A percentile compares a stretch with the other conserved stretches of the same genome.
Evolutionary conservation across 345 rosid species (phyloP).

Genomic region (Dimocarpus longan): DNA sequence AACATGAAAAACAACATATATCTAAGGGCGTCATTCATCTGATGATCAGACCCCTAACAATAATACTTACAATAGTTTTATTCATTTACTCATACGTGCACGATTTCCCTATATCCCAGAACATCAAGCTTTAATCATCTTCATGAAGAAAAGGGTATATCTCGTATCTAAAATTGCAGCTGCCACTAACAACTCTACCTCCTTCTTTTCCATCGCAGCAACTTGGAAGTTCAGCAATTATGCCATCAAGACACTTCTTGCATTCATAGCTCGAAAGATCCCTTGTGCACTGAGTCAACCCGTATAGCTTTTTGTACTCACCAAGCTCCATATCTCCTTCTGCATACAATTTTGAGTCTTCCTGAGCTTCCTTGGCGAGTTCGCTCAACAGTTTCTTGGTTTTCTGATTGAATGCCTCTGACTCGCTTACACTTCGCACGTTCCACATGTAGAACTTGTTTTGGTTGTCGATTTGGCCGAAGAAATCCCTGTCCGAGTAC

Average conservation of each 20-base stretch:
- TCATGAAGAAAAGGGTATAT: conserved; percentile 50
- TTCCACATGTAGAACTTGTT: conserved; percentile 48
- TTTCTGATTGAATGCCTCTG: conserved; percentile 30
- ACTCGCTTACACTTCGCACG: conserved; percentile 24
- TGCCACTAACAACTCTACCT: conserved; percentile 50
- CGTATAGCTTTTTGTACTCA: conserved; percentile 32
- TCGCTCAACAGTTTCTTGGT: conserved; percentile 32
- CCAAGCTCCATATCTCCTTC: conserved; percentile 27
- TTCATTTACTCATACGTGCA: too few relatives aligned
- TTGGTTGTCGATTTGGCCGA: conserved; percentile 40
- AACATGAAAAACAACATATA: too few relatives aligned
- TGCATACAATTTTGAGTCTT: conserved; percentile 26
- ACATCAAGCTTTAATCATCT: conserved; percentile 5
- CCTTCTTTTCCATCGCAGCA: conserved; percentile 58
- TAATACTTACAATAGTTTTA: conserved; percentile 7
- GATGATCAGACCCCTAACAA: too few relatives aligned
- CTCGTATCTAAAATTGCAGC: conserved; percentile 50
- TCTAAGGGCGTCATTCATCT: too few relatives aligned
- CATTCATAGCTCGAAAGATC: conserved; percentile 35
- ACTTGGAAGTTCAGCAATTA: conserved; percentile 40
- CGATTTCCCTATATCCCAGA: too few relatives aligned
- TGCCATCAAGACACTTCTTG: conserved; percentile 43
- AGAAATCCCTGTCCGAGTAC: conserved; percentile 40
- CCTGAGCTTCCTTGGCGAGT: conserved; percentile 26
- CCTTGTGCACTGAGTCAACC: conserved; percentile 46